Conservation (phyloP, 176 grass and related monocot species). For the Musa troglodytarum region DNA sequence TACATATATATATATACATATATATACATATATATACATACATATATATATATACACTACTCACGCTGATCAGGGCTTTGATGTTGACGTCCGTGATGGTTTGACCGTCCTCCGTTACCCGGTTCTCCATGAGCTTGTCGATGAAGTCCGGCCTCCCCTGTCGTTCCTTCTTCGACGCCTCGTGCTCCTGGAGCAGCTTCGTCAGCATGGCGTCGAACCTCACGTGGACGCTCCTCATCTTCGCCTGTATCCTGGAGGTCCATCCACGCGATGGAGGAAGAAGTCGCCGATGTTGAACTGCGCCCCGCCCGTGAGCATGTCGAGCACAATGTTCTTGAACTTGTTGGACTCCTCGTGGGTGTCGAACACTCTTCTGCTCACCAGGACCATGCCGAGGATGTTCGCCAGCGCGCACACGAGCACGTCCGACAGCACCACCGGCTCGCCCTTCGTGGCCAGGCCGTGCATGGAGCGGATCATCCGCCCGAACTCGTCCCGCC, state of each 20-base stretch:
- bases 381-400: not conserved
- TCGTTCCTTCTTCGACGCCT: not conserved
- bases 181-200: not conserved
- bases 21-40: too few relatives aligned
- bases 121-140: not conserved
- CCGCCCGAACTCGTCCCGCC: too few relatives aligned
- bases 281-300: too few relatives aligned
- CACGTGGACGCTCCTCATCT: too few relatives aligned
- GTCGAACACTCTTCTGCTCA: not conserved
- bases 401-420: slow-evolving; percentile 3
- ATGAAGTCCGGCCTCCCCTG: not conserved
- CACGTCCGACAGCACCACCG: too few relatives aligned
- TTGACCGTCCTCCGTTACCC: not conserved
- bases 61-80: not conserved
- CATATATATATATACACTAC: not conserved
- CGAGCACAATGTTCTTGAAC: not conserved
- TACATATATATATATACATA: too few relatives aligned
- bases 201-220: not conserved
- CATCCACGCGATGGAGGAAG: too few relatives aligned
- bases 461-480: too few relatives aligned
- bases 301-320: not conserved
- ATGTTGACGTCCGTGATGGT: not conserved
- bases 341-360: not conserved
- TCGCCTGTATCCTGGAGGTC: too few relatives aligned
- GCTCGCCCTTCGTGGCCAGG: too few relatives aligned